Base-by-base conservation (phyloP, 768 basidiomycete species). In the Hydnum rufescens region DNA sequence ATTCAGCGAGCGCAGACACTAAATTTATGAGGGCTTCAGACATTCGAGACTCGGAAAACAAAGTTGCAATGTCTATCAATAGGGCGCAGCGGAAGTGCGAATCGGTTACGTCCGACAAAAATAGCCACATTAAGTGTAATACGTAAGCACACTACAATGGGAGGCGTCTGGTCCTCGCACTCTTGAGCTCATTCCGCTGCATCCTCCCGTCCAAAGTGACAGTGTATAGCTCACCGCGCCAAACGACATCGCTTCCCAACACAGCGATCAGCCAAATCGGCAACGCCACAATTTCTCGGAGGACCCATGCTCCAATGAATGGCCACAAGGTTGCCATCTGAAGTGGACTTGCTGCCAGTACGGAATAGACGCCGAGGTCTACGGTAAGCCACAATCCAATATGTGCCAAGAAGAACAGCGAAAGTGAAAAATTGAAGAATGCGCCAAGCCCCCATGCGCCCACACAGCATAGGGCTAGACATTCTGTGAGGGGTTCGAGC, bases 401-500 rank as follows among this genome's bases (percentile, higher is more conserved):
- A 61, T 88, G 84, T 2, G 74, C 53, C 2, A 71, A 60, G 31
- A 39, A 43, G 64, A 48, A 32, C 52, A 23, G 3, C 51, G 25
- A 1, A n/a, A n/a, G n/a, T 60, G 61, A 47, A 58, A 25, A 39
- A 22, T 13, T 22, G 13, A 13, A 39, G 36, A 78, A 58, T 60
- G 76, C 77, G 22, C 77, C 57, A 73, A 72, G 75, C 30, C 60
- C 59, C 49, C 49, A 29, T 26, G 13, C 16, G 80, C 75, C 50
- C 71, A 65, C 26, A 26, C 73, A 54, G 30, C 83, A 80, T 30
- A 80, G 68, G 26, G 88, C 64, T 36, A 95, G 64, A 42, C 77
- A 79, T 66, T 99, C 95, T 18, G 90, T 95, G 62, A 96, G 78
- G 1, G 95, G 95, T 64, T 99, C 95, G 19, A 85, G 58, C 51